Conservation (phyloP, 1,139 yeast genomes). For the Geotrichum restrictum region DNA sequence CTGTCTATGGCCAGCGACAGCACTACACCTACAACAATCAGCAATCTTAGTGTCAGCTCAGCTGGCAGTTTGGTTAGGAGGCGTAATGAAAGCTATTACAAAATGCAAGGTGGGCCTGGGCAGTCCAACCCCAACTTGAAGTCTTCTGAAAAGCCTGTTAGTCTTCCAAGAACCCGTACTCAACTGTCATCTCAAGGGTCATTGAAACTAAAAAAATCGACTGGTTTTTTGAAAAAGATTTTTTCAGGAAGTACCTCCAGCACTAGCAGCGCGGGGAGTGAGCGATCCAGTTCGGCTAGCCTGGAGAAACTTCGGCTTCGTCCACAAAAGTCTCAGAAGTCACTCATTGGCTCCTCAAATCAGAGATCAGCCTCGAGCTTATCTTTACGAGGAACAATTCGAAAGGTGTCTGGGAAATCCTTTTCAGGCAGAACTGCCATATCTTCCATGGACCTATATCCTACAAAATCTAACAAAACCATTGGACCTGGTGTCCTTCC, state of each 20-base stretch:
- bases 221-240: conserved; percentile 55
- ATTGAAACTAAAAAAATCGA: conserved; percentile 34
- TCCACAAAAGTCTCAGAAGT: conserved; percentile 50
- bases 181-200: conserved; percentile 20
- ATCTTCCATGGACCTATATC: conserved; percentile 56
- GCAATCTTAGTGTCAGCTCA: conserved; percentile 80
- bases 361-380: conserved; percentile 44
- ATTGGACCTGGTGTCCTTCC: conserved; percentile 44
- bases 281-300: conserved; percentile 7
- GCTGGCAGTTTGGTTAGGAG: conserved; percentile 61
- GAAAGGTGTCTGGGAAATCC: conserved; percentile 15
- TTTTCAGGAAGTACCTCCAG: conserved; percentile 29
- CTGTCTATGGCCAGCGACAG: conserved; percentile 28
- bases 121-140: conserved; percentile 68
- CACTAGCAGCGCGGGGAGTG: background rate
- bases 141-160: conserved; percentile 43
- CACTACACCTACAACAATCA: conserved; percentile 40
- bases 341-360: conserved; percentile 69
- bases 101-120: conserved; percentile 11
- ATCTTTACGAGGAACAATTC: conserved; percentile 15
- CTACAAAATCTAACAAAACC: conserved; percentile 60
- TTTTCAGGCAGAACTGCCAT: conserved; percentile 8
- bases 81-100: conserved; percentile 13
- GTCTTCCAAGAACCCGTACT: conserved; percentile 30
- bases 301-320: conserved; percentile 10